These are phyloP conservation scores for Triglochin maritima DNA, from an alignment of 106 monocot genomes.

Conservation along the genomic window DNA sequence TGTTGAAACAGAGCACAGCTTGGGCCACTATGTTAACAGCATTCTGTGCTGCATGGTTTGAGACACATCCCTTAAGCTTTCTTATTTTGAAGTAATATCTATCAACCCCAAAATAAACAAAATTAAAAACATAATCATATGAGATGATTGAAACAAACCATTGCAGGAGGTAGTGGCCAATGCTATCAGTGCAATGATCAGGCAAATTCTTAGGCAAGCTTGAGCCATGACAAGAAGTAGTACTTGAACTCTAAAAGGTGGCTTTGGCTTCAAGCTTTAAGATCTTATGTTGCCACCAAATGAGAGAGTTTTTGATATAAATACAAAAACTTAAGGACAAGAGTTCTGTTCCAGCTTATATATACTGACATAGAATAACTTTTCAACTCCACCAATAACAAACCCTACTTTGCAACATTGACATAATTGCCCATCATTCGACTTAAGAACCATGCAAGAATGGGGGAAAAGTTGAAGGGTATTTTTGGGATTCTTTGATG, in stretches of 20 bases:
- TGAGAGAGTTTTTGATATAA: neutral
- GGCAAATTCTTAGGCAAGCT: neutral
- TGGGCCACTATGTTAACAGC: constrained; percentile 15
- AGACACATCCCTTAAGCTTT: neutral
- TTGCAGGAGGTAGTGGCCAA: neutral
- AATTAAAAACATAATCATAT: neutral
- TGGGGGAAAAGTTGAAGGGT: too few species aligned
- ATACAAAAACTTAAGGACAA: neutral
- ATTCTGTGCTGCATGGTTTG: constrained; percentile 23
- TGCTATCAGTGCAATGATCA: neutral
- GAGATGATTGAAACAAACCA: neutral
- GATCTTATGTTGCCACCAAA: neutral
- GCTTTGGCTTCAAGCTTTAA: neutral
- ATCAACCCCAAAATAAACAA: neutral
- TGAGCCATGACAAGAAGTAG: neutral
- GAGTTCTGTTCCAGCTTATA: neutral
- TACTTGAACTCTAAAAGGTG: neutral
- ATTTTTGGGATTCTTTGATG: too few species aligned
- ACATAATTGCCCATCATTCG: neutral
- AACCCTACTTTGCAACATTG: neutral
- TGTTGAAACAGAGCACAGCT: constrained; percentile 31
- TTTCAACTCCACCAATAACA: neutral
- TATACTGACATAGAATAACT: neutral
- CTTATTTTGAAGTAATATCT: neutral
- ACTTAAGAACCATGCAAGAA: neutral